Conservation (phyloP, 495 filamentous ascomycete species). For the Pyronema omphalodes region DNA sequence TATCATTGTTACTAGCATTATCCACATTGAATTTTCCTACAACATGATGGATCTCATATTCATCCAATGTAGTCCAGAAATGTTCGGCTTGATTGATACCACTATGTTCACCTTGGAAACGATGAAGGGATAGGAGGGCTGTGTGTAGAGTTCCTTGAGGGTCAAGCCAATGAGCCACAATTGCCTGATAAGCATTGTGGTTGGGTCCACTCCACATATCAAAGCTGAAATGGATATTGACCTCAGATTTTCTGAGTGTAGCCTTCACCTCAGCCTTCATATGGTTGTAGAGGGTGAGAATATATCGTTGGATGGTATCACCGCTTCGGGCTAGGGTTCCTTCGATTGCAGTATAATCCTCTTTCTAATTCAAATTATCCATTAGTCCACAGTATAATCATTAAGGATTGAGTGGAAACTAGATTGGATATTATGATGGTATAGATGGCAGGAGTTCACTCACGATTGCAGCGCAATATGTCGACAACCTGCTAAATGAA, state of each 20-base stretch:
- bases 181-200: background rate
- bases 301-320: background rate
- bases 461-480: background rate
- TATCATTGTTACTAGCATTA: conserved; percentile 13
- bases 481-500: background rate
- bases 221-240: background rate
- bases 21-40: conserved; percentile 12
- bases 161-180: conserved; percentile 5
- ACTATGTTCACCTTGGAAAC: conserved; percentile 4
- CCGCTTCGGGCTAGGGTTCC: background rate
- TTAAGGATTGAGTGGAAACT: too few species aligned
- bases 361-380: too few species aligned
- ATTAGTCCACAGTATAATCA: too few species aligned
- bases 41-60: conserved; percentile 7
- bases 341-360: background rate
- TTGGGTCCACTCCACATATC: conserved; percentile 6
- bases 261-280: background rate
- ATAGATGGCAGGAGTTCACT: too few species aligned
- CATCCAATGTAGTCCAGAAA: conserved; percentile 4
- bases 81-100: conserved; percentile 2
- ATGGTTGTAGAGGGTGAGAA: background rate
- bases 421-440: too few species aligned
- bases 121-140: background rate
- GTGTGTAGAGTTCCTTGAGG: background rate
- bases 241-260: background rate